Percentiles rank a stretch among this genome's conserved stretches.
Evolutionary conservation across 179 eudicot species (phyloP).

Genomic region (Carnegiea gigantea): DNA sequence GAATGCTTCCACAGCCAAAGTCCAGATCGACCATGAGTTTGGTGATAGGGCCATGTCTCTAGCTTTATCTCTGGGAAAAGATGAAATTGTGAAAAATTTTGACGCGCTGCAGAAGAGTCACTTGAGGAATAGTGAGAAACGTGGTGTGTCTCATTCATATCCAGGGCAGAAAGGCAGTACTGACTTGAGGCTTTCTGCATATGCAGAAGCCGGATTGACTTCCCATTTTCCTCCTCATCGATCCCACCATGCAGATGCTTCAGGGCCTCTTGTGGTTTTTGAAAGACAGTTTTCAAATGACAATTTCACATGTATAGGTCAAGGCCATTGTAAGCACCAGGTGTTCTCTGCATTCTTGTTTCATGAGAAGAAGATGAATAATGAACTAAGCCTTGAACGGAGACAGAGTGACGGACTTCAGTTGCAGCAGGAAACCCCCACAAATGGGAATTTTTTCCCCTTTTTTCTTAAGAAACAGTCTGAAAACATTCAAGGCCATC

Average conservation of each 20-base stretch:
- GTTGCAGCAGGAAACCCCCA: slow-evolving; percentile 25
- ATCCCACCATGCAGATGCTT: slow-evolving; percentile 27
- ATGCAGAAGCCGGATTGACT: slow-evolving; percentile 15
- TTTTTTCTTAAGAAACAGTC: slow-evolving; percentile 28
- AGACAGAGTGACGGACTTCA: slow-evolving; percentile 24
- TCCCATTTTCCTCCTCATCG: slow-evolving; percentile 29
- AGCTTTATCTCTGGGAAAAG: slow-evolving; percentile 26
- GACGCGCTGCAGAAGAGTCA: slow-evolving; percentile 15
- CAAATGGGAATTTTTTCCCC: slow-evolving; percentile 29
- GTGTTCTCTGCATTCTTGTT: slow-evolving; percentile 35
- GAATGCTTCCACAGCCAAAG: slow-evolving; percentile 14
- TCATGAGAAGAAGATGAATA: slow-evolving; percentile 34
- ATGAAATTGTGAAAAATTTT: slow-evolving; percentile 19
- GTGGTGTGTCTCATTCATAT: slow-evolving; percentile 21
- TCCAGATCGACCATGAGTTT: slow-evolving; percentile 22
- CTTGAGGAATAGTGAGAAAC: slow-evolving; percentile 19
- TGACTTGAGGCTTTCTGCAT: slow-evolving; percentile 27
- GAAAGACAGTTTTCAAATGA: slow-evolving; percentile 33
- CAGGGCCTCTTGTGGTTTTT: slow-evolving; percentile 26
- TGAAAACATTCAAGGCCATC: background rate
- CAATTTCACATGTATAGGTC: slow-evolving; percentile 33
- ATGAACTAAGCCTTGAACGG: slow-evolving; percentile 23
- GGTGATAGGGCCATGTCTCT: slow-evolving; percentile 27
- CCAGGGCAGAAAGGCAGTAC: slow-evolving; percentile 26
- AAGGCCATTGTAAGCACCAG: slow-evolving; percentile 30